phyloP scores from a whole-genome alignment of 1,284 basidiomycete genomes.

The Acaromyces ingoldii region DNA sequence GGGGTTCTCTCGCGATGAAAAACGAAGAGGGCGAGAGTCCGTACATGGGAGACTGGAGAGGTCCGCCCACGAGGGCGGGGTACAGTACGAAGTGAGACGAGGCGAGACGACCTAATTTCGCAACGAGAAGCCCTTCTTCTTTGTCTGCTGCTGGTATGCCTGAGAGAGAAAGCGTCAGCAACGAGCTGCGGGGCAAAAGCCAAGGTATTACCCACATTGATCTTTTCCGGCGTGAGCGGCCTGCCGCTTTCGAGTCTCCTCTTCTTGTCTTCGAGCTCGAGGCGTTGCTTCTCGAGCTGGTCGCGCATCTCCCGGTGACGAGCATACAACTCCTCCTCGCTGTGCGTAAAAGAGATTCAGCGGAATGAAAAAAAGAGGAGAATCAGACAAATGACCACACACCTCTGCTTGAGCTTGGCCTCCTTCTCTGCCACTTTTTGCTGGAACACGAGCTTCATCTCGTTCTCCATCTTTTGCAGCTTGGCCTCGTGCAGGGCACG shows the following conservation, averaged over 20 bases:
- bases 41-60: too few species aligned
- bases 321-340: conserved; percentile 50
- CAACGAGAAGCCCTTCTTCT: conserved; percentile 44
- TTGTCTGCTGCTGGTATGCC: conserved; percentile 24
- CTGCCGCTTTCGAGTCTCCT: conserved; percentile 77
- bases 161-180: background rate
- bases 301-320: conserved; percentile 50
- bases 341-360: conserved; percentile 2
- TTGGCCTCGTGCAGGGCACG: conserved; percentile 50
- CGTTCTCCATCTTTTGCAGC: conserved; percentile 51
- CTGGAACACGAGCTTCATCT: conserved; percentile 52
- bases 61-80: too few species aligned
- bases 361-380: background rate
- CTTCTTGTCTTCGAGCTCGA: conserved; percentile 97
- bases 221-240: conserved; percentile 76
- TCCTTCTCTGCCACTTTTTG: conserved; percentile 51
- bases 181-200: background rate
- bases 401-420: conserved; percentile 49
- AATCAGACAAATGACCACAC: background rate
- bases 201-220: conserved; percentile 7
- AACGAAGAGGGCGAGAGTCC: too few species aligned
- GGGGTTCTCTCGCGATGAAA: too few species aligned
- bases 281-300: conserved; percentile 82
- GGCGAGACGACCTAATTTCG: conserved; percentile 23
- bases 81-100: background rate